phyloP scores from a whole-genome alignment of 768 basidiomycete genomes.

The Mycena crocata region DNA sequence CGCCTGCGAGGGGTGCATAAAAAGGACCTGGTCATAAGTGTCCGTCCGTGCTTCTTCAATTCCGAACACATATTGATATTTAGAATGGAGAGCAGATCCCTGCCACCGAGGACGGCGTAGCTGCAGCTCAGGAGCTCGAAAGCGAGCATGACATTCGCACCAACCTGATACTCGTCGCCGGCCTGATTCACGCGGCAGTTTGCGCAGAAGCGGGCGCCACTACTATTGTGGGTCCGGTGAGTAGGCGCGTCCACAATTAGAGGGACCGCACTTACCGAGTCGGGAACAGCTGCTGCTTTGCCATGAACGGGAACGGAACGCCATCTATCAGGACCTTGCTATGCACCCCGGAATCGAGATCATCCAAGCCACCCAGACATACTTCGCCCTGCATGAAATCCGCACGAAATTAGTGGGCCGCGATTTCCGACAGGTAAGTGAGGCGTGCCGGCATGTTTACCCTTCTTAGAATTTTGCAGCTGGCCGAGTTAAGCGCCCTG shows the following conservation, averaged over 20 bases:
- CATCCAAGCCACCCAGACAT: conserved; percentile 58
- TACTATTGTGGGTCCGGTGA: conserved; percentile 60
- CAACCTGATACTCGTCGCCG: conserved; percentile 65
- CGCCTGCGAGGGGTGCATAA: conserved; percentile 51
- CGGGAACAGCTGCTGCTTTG: conserved; percentile 52
- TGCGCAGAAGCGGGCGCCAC: conserved; percentile 65
- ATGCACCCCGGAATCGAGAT: conserved; percentile 58
- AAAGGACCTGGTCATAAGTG: conserved; percentile 61
- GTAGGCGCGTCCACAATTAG: conserved; percentile 35
- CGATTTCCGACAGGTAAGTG: conserved; percentile 54
- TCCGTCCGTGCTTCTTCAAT: conserved; percentile 43
- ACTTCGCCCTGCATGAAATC: conserved; percentile 54
- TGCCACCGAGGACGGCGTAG: conserved; percentile 65
- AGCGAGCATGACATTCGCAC: conserved; percentile 54
- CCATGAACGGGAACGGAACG: conserved; percentile 51
- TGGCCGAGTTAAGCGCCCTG: conserved; percentile 55
- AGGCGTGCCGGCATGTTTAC: conserved; percentile 23
- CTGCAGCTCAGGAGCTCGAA: conserved; percentile 56
- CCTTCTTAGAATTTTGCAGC: conserved; percentile 39
- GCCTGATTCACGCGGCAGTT: conserved; percentile 63
- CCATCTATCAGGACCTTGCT: conserved; percentile 36
- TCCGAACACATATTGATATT: conserved; percentile 2
- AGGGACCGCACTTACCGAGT: conserved; percentile 9
- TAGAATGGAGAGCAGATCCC: conserved; percentile 56
- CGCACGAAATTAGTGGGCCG: conserved; percentile 55